phyloP scores from a whole-genome alignment of 306 rosid species.

The Cajanus cajan region DNA sequence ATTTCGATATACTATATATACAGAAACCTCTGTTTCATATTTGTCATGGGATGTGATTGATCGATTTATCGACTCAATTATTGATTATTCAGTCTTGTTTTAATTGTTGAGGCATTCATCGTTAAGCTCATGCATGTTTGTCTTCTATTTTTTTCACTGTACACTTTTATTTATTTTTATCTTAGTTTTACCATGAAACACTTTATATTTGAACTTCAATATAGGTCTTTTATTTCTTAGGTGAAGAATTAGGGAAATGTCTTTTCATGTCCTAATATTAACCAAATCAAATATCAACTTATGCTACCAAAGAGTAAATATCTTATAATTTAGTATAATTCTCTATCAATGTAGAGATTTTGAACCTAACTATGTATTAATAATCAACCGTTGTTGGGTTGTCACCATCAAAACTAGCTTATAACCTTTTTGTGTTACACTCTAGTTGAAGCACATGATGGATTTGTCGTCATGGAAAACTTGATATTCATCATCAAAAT shows the following conservation, averaged over 20 bases:
- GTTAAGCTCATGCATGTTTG: background rate
- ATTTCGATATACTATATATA: too few relatives aligned
- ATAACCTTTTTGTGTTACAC: background rate
- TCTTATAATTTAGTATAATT: background rate
- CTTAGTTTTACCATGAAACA: background rate
- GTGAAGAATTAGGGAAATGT: background rate
- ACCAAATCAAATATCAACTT: background rate
- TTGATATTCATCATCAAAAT: background rate
- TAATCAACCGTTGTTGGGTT: conserved; percentile 7
- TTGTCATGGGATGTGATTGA: background rate
- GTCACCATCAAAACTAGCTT: conserved; percentile 5
- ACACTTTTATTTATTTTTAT: background rate
- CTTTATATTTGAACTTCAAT: background rate
- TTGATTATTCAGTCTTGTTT: background rate
- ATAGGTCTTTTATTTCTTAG: background rate
- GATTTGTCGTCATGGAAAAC: conserved; percentile 9
- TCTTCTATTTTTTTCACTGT: background rate
- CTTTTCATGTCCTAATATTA: background rate
- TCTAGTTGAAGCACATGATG: background rate
- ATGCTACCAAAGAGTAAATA: background rate
- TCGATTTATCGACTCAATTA: background rate
- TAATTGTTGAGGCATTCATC: background rate
- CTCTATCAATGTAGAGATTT: background rate
- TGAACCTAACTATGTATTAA: background rate
- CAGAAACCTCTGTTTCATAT: background rate